These are phyloP conservation scores for Cryptococcus jaspeensis DNA, from an alignment of 1,284 basidiomycete genomes.

Conservation along the genomic window DNA sequence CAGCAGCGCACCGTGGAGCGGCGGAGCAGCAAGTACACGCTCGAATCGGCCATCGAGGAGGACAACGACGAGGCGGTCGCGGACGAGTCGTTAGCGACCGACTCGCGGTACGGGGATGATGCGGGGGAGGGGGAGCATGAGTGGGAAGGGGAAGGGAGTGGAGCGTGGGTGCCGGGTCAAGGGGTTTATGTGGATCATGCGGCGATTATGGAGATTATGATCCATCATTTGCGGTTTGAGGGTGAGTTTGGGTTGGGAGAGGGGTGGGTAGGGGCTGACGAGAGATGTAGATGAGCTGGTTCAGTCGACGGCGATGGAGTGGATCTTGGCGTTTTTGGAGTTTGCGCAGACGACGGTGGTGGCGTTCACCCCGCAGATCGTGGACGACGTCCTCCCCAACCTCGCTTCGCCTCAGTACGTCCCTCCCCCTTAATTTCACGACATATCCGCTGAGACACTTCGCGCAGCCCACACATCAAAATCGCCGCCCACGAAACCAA, in stretches of 20 bases:
- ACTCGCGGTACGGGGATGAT: conserved; percentile 45
- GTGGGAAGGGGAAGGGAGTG: conserved; percentile 47
- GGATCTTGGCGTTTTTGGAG: conserved; percentile 87
- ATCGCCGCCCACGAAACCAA: conserved; percentile 83
- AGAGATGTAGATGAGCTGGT: conserved; percentile 72
- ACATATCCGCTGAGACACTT: background rate
- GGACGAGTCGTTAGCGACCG: conserved; percentile 10
- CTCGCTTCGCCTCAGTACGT: conserved; percentile 63
- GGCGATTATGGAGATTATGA: conserved; percentile 89
- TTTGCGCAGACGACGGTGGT: conserved; percentile 90
- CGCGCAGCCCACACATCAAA: conserved; percentile 69
- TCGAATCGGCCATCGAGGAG: conserved; percentile 50
- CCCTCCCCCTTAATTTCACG: background rate
- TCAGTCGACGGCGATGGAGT: conserved; percentile 80
- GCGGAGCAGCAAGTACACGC: conserved; percentile 45
- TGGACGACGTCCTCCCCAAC: conserved; percentile 88
- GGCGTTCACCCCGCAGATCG: conserved; percentile 88
- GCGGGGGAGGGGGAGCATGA: conserved; percentile 24
- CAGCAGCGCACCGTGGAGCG: conserved; percentile 6
- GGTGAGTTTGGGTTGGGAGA: conserved; percentile 59
- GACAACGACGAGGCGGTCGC: conserved; percentile 34
- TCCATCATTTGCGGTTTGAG: conserved; percentile 81
- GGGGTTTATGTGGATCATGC: conserved; percentile 88
- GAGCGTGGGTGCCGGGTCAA: conserved; percentile 88
- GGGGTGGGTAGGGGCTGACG: conserved; percentile 5